Evolutionary conservation across 305 asterid species (phyloP).

Genomic region (Fraxinus latifolia): DNA sequence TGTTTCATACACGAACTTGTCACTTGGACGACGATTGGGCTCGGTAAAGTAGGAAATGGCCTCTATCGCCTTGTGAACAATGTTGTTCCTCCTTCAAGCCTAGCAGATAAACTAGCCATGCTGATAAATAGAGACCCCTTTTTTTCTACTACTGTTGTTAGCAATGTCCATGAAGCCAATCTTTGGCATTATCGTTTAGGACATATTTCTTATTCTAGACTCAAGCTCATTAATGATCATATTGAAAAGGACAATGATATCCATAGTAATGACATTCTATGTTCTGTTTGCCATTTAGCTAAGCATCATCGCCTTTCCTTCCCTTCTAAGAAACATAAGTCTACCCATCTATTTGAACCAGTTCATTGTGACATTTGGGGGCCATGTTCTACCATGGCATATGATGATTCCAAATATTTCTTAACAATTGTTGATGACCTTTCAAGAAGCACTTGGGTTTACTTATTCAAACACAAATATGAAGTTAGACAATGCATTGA

Average conservation of each 20-base stretch:
- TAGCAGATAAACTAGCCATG: too few relatives aligned
- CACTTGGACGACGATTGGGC: not conserved
- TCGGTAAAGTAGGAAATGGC: not conserved
- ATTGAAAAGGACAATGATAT: not conserved
- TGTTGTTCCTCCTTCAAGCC: too few relatives aligned
- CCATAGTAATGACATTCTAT: not conserved
- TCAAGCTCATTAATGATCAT: not conserved
- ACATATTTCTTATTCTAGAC: not conserved
- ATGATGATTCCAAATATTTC: not conserved
- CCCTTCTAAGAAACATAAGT: not conserved
- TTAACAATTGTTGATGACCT: not conserved
- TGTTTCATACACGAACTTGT: not conserved
- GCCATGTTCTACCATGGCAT: not conserved
- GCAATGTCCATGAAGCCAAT: not conserved
- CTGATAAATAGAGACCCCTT: too few relatives aligned
- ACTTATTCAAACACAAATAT: too few relatives aligned
- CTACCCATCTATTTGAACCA: not conserved
- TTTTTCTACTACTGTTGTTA: too few relatives aligned
- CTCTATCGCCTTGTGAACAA: not conserved
- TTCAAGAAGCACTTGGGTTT: not conserved
- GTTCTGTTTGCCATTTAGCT: not conserved
- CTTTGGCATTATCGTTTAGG: not conserved
- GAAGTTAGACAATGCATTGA: too few relatives aligned
- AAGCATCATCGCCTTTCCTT: not conserved
- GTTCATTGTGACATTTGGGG: not conserved